Conservation (phyloP, 2,329 filamentous ascomycete species). For the Aspergillus texensis region DNA sequence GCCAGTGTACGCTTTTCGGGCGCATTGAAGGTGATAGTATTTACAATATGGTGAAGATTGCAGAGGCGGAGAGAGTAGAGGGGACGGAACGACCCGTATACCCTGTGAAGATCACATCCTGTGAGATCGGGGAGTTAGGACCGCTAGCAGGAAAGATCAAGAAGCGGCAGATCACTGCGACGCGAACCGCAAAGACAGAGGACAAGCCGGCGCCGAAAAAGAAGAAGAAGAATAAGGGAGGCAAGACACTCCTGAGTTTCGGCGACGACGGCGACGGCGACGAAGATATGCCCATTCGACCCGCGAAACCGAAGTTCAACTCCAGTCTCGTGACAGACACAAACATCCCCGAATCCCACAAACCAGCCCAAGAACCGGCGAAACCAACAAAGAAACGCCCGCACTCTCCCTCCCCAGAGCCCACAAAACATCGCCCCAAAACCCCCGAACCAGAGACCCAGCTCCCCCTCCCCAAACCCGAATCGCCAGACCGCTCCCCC, state of each 20-base stretch:
- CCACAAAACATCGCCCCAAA: slow-evolving; percentile 35
- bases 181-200: slow-evolving; percentile 26
- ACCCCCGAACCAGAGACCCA: slow-evolving; percentile 47
- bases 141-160: slow-evolving; percentile 49
- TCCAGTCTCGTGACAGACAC: slow-evolving; percentile 45
- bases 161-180: slow-evolving; percentile 43
- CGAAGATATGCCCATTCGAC: slow-evolving; percentile 37
- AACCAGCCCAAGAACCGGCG: slow-evolving; percentile 14
- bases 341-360: slow-evolving; percentile 18
- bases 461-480: slow-evolving; percentile 48
- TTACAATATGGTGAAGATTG: slow-evolving; percentile 93
- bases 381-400: slow-evolving; percentile 33
- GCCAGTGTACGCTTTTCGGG: slow-evolving; percentile 92
- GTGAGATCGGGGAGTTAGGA: slow-evolving; percentile 50
- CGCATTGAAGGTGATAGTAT: slow-evolving; percentile 91
- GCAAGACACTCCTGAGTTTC: slow-evolving; percentile 51
- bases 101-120: slow-evolving; percentile 69
- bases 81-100: slow-evolving; percentile 83
- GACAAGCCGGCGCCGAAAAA: slow-evolving; percentile 34
- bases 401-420: slow-evolving; percentile 36
- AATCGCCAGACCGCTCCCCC: slow-evolving; percentile 39
- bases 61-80: slow-evolving; percentile 78
- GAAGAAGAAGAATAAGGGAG: slow-evolving; percentile 49
- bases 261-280: slow-evolving; percentile 47
- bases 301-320: slow-evolving; percentile 53